A percentile compares a stretch with the other conserved stretches of the same genome.
Evolutionary conservation across 257 asterid species (phyloP).

Genomic region (Lithospermum erythrorhizon): DNA sequence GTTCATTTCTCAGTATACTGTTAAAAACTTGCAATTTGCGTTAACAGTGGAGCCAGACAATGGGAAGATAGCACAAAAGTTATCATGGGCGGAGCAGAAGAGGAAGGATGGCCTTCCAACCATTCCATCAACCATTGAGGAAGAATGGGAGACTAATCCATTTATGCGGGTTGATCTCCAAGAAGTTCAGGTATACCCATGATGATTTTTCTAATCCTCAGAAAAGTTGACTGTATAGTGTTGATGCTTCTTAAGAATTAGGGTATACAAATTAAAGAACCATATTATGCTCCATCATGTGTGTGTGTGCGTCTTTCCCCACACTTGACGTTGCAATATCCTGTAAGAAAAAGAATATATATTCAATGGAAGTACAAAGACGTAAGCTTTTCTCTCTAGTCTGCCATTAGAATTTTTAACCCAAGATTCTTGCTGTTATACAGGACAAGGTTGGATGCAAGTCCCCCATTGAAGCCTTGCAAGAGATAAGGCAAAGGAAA

Average conservation of each 20-base stretch:
- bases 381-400: background rate
- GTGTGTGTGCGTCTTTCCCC: background rate
- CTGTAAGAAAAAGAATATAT: background rate
- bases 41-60: constrained; percentile 68
- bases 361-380: background rate
- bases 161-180: constrained; percentile 86
- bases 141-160: constrained; percentile 81
- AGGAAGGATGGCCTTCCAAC: constrained; percentile 52
- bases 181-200: constrained; percentile 59
- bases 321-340: background rate
- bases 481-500: constrained; percentile 58
- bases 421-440: constrained; percentile 1
- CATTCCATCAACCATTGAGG: constrained; percentile 78
- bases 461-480: constrained; percentile 72
- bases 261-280: background rate
- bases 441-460: constrained; percentile 64
- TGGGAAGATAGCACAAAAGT: constrained; percentile 31
- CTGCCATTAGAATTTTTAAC: background rate
- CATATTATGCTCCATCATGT: background rate
- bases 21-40: constrained; percentile 72
- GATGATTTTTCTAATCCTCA: constrained; percentile 30
- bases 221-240: constrained; percentile 4
- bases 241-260: background rate
- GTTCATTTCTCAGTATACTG: constrained; percentile 31
- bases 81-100: constrained; percentile 26